Conservation (phyloP, 805 yeast genomes). For the Candida maris region DNA sequence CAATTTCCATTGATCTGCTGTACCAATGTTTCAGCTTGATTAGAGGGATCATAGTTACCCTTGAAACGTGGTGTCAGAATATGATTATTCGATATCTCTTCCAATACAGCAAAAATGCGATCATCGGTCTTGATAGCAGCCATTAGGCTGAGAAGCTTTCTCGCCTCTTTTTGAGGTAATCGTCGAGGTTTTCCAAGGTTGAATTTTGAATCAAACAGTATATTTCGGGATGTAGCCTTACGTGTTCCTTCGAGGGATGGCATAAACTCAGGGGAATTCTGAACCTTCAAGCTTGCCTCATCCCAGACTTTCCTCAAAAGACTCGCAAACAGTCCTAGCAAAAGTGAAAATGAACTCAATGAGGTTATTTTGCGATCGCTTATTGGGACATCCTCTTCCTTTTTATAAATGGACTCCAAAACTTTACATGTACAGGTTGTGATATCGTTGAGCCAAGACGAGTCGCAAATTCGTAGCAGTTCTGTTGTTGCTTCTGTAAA, state of each 20-base stretch:
- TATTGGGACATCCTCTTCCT: slow-evolving; percentile 17
- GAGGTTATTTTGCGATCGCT: slow-evolving; percentile 26
- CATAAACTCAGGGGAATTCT: background rate
- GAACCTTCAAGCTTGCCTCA: slow-evolving; percentile 2
- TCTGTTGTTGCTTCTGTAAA: slow-evolving; percentile 34
- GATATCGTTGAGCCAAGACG: slow-evolving; percentile 30
- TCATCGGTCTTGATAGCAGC: slow-evolving; percentile 18
- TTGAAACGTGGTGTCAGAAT: slow-evolving; percentile 7
- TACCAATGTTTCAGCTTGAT: slow-evolving; percentile 20
- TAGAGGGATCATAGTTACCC: slow-evolving; percentile 5
- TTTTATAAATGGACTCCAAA: slow-evolving; percentile 27
- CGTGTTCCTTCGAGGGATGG: slow-evolving; percentile 11
- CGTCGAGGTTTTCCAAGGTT: slow-evolving; percentile 15
- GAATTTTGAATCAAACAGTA: slow-evolving; percentile 8
- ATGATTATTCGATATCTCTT: slow-evolving; percentile 12
- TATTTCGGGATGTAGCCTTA: slow-evolving; percentile 9
- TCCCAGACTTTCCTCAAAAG: slow-evolving; percentile 22
- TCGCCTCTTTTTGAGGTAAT: slow-evolving; percentile 9
- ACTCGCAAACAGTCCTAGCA: slow-evolving; percentile 39
- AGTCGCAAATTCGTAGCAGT: slow-evolving; percentile 30
- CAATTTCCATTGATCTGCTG: slow-evolving; percentile 36
- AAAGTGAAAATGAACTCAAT: slow-evolving; percentile 33
- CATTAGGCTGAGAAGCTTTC: slow-evolving; percentile 12
- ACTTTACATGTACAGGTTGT: slow-evolving; percentile 24
- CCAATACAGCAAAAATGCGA: slow-evolving; percentile 25